Conservation (phyloP, 148 eudicot species). For the Silene uniflora region DNA sequence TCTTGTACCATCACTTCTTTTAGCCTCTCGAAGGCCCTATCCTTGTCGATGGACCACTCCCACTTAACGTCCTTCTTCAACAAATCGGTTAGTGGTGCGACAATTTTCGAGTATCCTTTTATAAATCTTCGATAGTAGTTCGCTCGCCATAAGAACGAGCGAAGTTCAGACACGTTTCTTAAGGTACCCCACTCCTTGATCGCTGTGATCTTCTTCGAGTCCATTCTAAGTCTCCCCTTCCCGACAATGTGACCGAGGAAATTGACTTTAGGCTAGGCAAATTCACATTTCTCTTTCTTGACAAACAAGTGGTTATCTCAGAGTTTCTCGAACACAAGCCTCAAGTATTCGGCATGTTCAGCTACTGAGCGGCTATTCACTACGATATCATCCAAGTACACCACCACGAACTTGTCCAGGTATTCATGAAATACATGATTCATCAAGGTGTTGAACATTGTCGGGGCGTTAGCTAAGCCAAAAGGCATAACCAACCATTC, state of each 20-base stretch:
- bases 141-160: not conserved
- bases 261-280: not conserved
- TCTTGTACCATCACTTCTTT: not conserved
- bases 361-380: not conserved
- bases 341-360: not conserved
- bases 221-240: not conserved
- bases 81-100: not conserved
- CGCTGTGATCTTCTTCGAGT: not conserved
- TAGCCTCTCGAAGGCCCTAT: not conserved
- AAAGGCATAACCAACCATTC: too few relatives aligned
- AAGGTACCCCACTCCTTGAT: not conserved
- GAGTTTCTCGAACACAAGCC: not conserved
- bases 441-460: conserved; percentile 10
- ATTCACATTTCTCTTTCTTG: too few relatives aligned
- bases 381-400: too few relatives aligned
- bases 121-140: not conserved
- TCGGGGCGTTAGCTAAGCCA: too few relatives aligned
- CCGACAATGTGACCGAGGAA: conserved; percentile 1
- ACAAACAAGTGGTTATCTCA: not conserved
- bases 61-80: not conserved
- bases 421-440: too few relatives aligned
- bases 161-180: not conserved
- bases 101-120: not conserved
- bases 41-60: not conserved
- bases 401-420: too few relatives aligned